Conservation (phyloP, 23 red algal genomes). For the Gracilaria domingensis region DNA sequence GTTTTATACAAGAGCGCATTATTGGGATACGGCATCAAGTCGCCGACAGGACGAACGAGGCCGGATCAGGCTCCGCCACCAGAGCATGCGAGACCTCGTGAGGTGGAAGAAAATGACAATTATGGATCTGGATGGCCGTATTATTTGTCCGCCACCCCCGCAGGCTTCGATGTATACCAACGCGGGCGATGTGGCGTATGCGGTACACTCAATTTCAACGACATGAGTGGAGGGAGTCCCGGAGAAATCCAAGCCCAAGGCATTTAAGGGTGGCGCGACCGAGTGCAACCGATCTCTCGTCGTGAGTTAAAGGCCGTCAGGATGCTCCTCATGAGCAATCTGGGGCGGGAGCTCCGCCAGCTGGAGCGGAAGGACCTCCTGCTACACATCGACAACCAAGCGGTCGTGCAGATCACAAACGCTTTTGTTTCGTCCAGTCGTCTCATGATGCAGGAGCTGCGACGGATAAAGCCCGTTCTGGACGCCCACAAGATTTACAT, state of each 20-base stretch:
- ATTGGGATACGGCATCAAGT: background rate
- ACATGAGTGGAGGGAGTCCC: background rate
- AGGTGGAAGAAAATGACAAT: constrained; percentile 9
- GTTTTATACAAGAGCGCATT: constrained; percentile 42
- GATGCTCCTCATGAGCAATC: background rate
- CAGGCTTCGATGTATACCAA: constrained; percentile 18
- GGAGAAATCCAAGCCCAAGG: constrained; percentile 4
- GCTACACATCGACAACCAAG: constrained; percentile 39
- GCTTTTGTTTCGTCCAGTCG: background rate
- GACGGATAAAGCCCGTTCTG: background rate
- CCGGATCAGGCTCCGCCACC: background rate
- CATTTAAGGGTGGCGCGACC: background rate
- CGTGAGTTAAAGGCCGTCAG: constrained; percentile 16
- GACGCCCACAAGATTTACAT: background rate
- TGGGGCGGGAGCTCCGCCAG: background rate
- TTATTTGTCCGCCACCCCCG: background rate
- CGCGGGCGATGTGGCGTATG: constrained; percentile 35
- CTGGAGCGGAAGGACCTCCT: background rate
- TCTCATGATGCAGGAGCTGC: constrained; percentile 24
- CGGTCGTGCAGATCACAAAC: constrained; percentile 20
- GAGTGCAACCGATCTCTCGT: constrained; percentile 16
- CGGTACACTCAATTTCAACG: background rate
- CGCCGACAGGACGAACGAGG: background rate
- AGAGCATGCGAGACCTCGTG: constrained; percentile 38
- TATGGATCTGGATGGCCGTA: constrained; percentile 9